phyloP scores from a whole-genome alignment of 768 basidiomycete genomes.

The Mycena epipterygia region DNA sequence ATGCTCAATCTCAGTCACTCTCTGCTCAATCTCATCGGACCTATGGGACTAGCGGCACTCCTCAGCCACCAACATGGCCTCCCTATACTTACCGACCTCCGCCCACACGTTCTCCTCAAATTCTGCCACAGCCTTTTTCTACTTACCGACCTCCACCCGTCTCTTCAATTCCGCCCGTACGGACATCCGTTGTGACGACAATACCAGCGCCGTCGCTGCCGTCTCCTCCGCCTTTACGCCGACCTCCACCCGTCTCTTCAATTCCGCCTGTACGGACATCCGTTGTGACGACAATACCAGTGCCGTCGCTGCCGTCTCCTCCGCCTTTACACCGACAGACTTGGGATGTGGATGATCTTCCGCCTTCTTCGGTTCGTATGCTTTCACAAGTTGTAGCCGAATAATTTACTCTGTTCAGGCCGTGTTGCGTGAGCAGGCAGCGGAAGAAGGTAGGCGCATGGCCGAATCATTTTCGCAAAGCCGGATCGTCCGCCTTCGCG shows the following conservation, averaged over 20 bases:
- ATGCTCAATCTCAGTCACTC: background rate
- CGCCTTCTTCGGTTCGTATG: slow-evolving; percentile 11
- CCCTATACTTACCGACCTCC: background rate
- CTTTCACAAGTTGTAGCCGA: background rate
- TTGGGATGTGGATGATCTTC: background rate
- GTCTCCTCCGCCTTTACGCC: background rate
- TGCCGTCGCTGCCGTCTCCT: background rate
- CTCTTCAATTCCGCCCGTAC: background rate
- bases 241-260: background rate
- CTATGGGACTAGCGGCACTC: background rate
- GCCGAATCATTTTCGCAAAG: background rate
- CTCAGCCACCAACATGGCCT: background rate
- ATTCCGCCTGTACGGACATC: background rate
- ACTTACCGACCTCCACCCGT: too few relatives aligned
- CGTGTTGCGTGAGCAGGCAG: slow-evolving; percentile 10
- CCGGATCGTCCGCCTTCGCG: background rate
- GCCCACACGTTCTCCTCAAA: background rate
- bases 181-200: background rate
- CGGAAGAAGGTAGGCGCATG: background rate
- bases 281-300: background rate
- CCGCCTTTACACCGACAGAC: background rate
- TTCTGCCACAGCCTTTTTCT: too few relatives aligned
- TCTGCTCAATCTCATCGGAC: background rate
- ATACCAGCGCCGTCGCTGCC: background rate
- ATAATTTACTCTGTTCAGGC: slow-evolving; percentile 3